These are phyloP conservation scores for Saitoella complicata DNA, from an alignment of 805 yeast species.

Conservation along the genomic window DNA sequence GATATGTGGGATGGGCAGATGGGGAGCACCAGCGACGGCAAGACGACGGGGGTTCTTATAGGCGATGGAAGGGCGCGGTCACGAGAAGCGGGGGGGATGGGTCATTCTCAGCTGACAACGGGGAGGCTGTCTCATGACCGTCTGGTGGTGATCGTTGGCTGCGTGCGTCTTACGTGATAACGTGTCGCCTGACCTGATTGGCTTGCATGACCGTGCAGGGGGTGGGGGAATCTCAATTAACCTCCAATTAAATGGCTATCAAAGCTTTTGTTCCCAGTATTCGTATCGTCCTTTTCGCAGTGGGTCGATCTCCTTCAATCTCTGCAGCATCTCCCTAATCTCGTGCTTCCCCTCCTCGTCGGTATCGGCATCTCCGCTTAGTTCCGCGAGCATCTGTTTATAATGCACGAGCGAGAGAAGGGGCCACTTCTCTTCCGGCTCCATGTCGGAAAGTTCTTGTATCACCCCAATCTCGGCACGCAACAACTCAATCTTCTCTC, in stretches of 20 bases:
- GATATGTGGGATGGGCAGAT: background rate
- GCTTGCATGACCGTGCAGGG: no score
- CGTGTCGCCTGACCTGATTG: no score
- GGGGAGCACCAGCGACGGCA: no score
- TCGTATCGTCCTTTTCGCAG: conserved; percentile 43
- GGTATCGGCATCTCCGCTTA: conserved; percentile 7
- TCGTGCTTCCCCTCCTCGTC: conserved; percentile 18
- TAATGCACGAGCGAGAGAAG: conserved; percentile 40
- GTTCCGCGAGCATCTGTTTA: conserved; percentile 18
- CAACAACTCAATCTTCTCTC: conserved; percentile 27
- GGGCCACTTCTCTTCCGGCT: conserved; percentile 44
- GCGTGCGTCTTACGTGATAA: no score
- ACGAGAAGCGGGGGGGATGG: no score
- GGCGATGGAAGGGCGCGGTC: no score
- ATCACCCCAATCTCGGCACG: conserved; percentile 32
- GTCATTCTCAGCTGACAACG: no score
- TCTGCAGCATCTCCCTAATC: conserved; percentile 21
- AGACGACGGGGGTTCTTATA: no score
- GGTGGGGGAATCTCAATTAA: no score
- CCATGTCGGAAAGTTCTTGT: conserved; percentile 53
- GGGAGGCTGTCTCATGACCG: no score
- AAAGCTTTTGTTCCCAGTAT: conserved; percentile 4
- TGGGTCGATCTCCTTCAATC: conserved; percentile 43
- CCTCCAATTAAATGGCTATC: no score
- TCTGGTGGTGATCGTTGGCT: no score